Evolutionary conservation across 1,284 basidiomycete species (phyloP), one percentile per base, ranked within the genome.

Genomic region (Porphyrellus sp.): DNA sequence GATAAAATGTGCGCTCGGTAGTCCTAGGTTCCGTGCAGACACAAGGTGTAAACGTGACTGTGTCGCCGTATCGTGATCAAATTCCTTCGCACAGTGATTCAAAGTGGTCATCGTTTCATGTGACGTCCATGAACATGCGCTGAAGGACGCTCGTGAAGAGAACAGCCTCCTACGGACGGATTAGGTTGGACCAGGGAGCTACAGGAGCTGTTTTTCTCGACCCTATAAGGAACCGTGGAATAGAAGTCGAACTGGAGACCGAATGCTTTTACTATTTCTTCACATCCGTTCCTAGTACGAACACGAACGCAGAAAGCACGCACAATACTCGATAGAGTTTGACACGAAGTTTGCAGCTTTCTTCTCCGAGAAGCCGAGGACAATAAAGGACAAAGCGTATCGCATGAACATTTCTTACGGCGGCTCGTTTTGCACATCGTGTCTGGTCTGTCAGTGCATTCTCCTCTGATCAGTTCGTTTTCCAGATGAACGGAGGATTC

Each of bases 241-340:
- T 85, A 5, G 61, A 75, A 55, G 85, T 90, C 24, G 78, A 81
- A 34, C 76, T 94, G 20, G 77, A 83, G 61, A 92, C 91, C 8
- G 87, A 87, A 65, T 35, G 81, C 65, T 16, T 33, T 18, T 11
- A n/a, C 30, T 40, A 13, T 12, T 18, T 21, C 5, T 41, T 27
- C 21, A 27, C 24, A 42, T 4, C 24, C 49, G 24, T 41, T 20
- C 21, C 24, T 12, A 89, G 81, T 90, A 90, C 63, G 84, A 89
- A 43, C 23, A 28, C 4, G 48, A 49, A 18, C 48, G 48, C 7
- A 34, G 40, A 28, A 44, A 44, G 9, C 35, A n/a, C 8, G 39
- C 47, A 1, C 81, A 88, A 67, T 86, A 92, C 58, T 76, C 94
- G 49, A 93, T 93, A 60, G 68, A 80, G 52, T 92, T 92, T 59